phyloP scores from a whole-genome alignment of 2,329 filamentous ascomycete genomes.

The Alternaria incomplexa region DNA sequence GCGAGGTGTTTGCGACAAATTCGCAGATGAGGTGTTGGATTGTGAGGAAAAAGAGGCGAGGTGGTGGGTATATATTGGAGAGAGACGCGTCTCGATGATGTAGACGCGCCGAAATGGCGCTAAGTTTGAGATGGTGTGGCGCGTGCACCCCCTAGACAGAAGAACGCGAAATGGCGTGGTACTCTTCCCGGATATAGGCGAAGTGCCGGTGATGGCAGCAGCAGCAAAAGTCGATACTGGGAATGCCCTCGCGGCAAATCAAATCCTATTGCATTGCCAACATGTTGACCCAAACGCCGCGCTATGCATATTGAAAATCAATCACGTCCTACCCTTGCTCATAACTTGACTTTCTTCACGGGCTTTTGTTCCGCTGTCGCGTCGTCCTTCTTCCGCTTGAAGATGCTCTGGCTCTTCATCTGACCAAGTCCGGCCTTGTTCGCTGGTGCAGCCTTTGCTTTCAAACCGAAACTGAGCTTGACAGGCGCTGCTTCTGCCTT shows the following conservation, averaged over 20 bases:
- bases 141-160: not conserved
- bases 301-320: slow-evolving; percentile 22
- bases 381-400: slow-evolving; percentile 44
- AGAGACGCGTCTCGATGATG: slow-evolving; percentile 14
- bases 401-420: slow-evolving; percentile 47
- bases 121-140: not conserved
- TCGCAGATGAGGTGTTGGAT: not conserved
- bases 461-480: slow-evolving; percentile 32
- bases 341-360: slow-evolving; percentile 45
- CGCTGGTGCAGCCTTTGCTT: slow-evolving; percentile 18
- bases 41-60: not conserved
- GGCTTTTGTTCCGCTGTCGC: slow-evolving; percentile 30
- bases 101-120: slow-evolving; percentile 12
- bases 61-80: not conserved
- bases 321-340: not conserved
- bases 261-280: not conserved
- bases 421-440: slow-evolving; percentile 36
- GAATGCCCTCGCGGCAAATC: not conserved
- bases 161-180: not conserved
- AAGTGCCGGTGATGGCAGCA: not conserved
- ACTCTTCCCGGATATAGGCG: not conserved
- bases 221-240: not conserved
- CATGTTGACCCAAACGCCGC: slow-evolving; percentile 20
- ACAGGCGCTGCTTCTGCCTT: slow-evolving; percentile 36
- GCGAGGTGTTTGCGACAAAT: not conserved